Conservation (phyloP, 768 basidiomycete genomes). For the Collybia mongolica region DNA sequence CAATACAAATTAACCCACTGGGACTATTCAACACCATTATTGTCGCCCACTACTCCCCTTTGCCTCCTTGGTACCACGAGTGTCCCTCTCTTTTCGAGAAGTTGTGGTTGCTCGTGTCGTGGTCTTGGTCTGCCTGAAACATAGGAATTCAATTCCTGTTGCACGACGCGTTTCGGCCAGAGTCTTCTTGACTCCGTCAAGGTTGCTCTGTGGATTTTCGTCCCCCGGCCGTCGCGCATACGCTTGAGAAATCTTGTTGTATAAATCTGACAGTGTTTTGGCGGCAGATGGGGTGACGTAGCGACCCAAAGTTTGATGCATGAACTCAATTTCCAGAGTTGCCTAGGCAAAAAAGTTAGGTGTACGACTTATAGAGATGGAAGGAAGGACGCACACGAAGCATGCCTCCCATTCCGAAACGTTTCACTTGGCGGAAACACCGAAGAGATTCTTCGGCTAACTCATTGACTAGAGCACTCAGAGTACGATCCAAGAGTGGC, state of each 20-base stretch:
- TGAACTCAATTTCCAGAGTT: conserved; percentile 97
- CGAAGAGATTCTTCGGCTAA: conserved; percentile 80
- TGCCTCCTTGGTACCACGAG: conserved; percentile 15
- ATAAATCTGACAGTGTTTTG: conserved; percentile 85
- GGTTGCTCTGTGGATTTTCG: conserved; percentile 80
- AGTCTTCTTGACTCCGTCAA: conserved; percentile 91
- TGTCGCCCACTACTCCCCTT: conserved; percentile 9
- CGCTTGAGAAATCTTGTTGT: conserved; percentile 91
- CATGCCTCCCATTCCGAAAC: conserved; percentile 99
- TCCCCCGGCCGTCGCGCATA: conserved; percentile 85
- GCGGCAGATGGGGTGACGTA: conserved; percentile 84
- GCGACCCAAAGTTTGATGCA: conserved; percentile 92
- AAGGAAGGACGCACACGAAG: conserved; percentile 63
- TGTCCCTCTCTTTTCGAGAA: conserved; percentile 19
- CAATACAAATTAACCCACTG: too few relatives aligned
- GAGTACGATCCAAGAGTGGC: conserved; percentile 75
- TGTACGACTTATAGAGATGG: background rate
- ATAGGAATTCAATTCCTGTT: conserved; percentile 93
- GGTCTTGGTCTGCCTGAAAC: conserved; percentile 79
- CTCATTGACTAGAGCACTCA: conserved; percentile 79
- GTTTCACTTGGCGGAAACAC: conserved; percentile 85
- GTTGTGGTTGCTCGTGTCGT: conserved; percentile 19
- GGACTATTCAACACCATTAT: background rate
- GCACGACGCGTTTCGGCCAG: conserved; percentile 84
- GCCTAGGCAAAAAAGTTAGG: conserved; percentile 52